Conservation (phyloP, 768 basidiomycete species). For the Russula abietina region DNA sequence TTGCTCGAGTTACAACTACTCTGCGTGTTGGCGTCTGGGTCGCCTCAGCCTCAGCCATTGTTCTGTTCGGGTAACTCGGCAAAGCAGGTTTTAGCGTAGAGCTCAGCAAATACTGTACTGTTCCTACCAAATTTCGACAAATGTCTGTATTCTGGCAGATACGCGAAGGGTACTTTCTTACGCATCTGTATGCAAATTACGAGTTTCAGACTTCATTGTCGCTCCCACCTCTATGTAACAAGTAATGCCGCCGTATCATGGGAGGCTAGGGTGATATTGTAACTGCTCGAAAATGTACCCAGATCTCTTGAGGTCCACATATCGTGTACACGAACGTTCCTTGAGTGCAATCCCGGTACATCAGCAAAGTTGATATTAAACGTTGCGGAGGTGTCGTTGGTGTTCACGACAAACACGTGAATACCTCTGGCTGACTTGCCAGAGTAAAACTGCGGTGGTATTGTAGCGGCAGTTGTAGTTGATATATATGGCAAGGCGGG, state of each 20-base stretch:
- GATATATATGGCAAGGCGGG: conserved; percentile 46
- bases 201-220: too few relatives aligned
- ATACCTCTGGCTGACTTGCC: conserved; percentile 44
- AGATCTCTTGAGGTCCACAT: conserved; percentile 49
- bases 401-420: conserved; percentile 54
- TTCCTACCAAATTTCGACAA: too few relatives aligned
- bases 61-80: too few relatives aligned
- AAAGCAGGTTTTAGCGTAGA: too few relatives aligned
- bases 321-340: conserved; percentile 40
- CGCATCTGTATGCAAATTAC: too few relatives aligned
- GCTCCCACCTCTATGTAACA: conserved; percentile 29
- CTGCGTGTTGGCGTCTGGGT: too few relatives aligned
- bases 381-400: conserved; percentile 34
- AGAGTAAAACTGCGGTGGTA: conserved; percentile 48
- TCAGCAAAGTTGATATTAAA: conserved; percentile 44
- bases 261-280: conserved; percentile 38
- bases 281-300: conserved; percentile 37
- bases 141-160: too few relatives aligned
- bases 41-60: too few relatives aligned
- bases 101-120: too few relatives aligned
- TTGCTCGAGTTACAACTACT: too few relatives aligned
- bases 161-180: too few relatives aligned
- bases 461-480: conserved; percentile 36
- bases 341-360: conserved; percentile 38
- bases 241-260: conserved; percentile 52